Evolutionary conservation across 805 yeast genomes (phyloP).

Genomic region (Pichia sporocuriosa): DNA sequence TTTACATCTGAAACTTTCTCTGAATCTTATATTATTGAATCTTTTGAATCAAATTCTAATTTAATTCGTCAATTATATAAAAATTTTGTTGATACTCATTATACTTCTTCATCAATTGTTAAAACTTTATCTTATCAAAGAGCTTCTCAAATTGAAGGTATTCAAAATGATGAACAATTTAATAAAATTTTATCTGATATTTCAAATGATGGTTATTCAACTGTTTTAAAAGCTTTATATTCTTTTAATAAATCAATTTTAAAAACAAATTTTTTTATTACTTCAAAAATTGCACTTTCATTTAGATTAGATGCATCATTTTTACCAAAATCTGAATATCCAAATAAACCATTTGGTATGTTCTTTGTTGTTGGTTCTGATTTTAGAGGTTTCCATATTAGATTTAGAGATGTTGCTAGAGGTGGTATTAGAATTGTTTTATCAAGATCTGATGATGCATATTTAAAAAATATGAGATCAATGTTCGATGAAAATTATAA

Average conservation of each 20-base stretch:
- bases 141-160: constrained; percentile 68
- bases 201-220: constrained; percentile 71
- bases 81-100: constrained; percentile 87
- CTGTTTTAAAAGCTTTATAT: constrained; percentile 69
- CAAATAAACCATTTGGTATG: constrained; percentile 90
- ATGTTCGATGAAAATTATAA: constrained; percentile 95
- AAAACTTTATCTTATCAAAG: constrained; percentile 84
- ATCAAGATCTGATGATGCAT: constrained; percentile 79
- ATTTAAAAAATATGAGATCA: constrained; percentile 75
- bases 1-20: constrained; percentile 91
- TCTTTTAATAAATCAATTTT: constrained; percentile 79
- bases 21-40: constrained; percentile 71
- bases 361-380: constrained; percentile 94
- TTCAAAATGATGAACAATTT: constrained; percentile 69
- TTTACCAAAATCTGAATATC: constrained; percentile 81
- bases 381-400: constrained; percentile 93
- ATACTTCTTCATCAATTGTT: constrained; percentile 62
- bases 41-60: constrained; percentile 61
- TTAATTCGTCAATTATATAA: constrained; percentile 79
- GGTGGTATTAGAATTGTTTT: constrained; percentile 97
- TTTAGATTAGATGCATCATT: constrained; percentile 82
- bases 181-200: constrained; percentile 59
- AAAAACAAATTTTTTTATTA: constrained; percentile 89
- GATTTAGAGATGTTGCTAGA: constrained; percentile 95
- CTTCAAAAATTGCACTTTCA: constrained; percentile 91